Evolutionary conservation across 176 grass and related monocot species (phyloP), one percentile per base, ranked within the genome.

Genomic region (Oryza officinalis): DNA sequence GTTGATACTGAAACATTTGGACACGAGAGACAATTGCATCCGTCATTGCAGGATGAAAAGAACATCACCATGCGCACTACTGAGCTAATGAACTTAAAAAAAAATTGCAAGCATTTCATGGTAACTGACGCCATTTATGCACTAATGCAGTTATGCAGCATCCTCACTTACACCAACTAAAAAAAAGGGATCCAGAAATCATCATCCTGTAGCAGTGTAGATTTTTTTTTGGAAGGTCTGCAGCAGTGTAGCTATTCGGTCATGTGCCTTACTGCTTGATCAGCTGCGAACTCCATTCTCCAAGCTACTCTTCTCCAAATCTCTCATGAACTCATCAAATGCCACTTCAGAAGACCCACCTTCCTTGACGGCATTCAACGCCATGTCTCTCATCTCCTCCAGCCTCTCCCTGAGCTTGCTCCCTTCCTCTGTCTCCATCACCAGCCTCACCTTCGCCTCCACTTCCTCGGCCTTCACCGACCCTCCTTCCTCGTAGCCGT

Each of bases 391-490:
- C 8, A 87, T 68, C 69, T 38, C 13, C 13, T 10, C 63, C 8
- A 86, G 79, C 45, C 65, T 82, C 40, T 72, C 84, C 50, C 82
- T 67, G 4, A 92, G 65, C 69, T 70, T 30, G 65, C 14, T 75
- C 46, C 86, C 91, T 65, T 85, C 82, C 63, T 72, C 84, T 0
- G 74, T 47, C 44, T 88, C 91, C 86, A 97, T 92, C 17, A 92
- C 63, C 71, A 88, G 87, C 73, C 82, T 83, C n/a, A 94, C 32
- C 81, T 85, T 91, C 0, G 44, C 71, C 46, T 92, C 94, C 52
- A 97, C 47, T 52, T 97, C 87, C 31, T 92, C 85, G 1, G 88
- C 76, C 59, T 5, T 50, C 20, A 97, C 94, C 13, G 90, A 45
- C 17, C 33, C 33, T 35, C 72, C 76, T 30, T 85, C 15, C 15